Evolutionary conservation across 768 basidiomycete species (phyloP).

Genomic region (Tremella mesenterica): DNA sequence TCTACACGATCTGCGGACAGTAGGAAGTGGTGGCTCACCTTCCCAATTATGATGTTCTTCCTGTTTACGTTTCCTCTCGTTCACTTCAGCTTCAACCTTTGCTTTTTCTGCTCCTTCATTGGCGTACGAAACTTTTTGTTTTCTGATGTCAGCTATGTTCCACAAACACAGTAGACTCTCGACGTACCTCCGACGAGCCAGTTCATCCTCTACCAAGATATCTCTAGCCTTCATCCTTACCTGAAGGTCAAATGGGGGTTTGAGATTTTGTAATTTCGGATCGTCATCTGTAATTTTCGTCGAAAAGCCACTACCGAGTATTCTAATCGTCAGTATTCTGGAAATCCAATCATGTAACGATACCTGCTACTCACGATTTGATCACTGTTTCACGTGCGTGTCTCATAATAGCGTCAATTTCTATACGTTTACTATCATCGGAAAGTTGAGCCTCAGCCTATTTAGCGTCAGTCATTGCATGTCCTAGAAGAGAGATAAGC

Average conservation of each 20-base stretch:
- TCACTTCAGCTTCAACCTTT: conserved; percentile 33
- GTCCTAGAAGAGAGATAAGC: conserved; percentile 2
- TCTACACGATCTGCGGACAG: neutral
- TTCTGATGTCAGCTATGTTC: conserved; percentile 17
- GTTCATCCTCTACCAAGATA: conserved; percentile 41
- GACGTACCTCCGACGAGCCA: conserved; percentile 35
- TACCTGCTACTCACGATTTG: conserved; percentile 27
- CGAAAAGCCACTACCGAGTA: conserved; percentile 37
- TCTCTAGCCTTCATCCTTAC: conserved; percentile 38
- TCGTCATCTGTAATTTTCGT: conserved; percentile 36
- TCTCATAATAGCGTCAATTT: conserved; percentile 43
- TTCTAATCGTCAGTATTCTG: conserved; percentile 16
- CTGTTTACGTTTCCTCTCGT: conserved; percentile 36
- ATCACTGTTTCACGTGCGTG: conserved; percentile 38
- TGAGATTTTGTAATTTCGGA: conserved; percentile 29
- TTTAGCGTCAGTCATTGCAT: conserved; percentile 3
- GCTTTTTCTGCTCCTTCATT: conserved; percentile 44
- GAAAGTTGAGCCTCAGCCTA: conserved; percentile 40
- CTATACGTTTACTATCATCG: conserved; percentile 31
- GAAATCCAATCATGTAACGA: neutral
- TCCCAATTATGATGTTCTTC: conserved; percentile 42
- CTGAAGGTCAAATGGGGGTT: conserved; percentile 35
- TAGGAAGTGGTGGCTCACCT: conserved; percentile 24
- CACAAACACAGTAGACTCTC: neutral
- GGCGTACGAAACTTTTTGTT: conserved; percentile 37